Base-by-base conservation (phyloP, 495 filamentous ascomycete genomes). In the Daldinia caldariorum region DNA sequence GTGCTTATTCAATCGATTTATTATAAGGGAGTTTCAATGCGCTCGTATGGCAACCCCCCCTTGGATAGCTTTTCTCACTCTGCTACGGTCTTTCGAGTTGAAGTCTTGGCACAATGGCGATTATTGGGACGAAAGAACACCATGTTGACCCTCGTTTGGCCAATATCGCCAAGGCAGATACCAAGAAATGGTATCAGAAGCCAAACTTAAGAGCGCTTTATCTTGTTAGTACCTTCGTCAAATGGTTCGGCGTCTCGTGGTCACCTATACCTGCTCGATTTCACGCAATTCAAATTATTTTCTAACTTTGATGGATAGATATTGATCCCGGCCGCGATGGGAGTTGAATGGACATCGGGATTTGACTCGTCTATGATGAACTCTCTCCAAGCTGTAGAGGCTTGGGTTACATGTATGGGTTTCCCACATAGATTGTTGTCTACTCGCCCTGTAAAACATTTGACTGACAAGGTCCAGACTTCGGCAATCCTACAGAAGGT, bases 341-440 rank as follows among this genome's bases (percentile, higher is more conserved):
- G 87, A 12, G 82, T 87, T 47, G 87, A 88, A 72, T 87, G 86
- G 78, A 89, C 86, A 0, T 87, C 85, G 12, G 86, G 87, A 4
- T 89, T 89, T 69, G 86, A 89, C 69, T 85, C 83, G 0, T 83
- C 84, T 55, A 84, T 89, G 71, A 86, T 88, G 78, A 89, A 87
- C 61, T 82, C 81, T 0, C 76, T 88, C 7, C 85, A 89, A 71
- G 83, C 84, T 38, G 80, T 87, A 18, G 63, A 74, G 29, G 76
- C 80, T 20, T 89, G 83, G 85, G 79, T 83, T 45, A 73, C 75
- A 39, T 87, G 84, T 84, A 73, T 26, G 81, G 74, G 13, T 12
- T 1, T 10, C 29, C 29, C 3, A 26, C 26, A 35, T 35, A 35
- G 34, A 10, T 26, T 3, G 34, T 38, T 34, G 4, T 37, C 16